A percentile compares a stretch with the other conserved stretches of the same genome.
Conservation (phyloP, 257 asterid genomes). For the Capsicum baccatum region DNA sequence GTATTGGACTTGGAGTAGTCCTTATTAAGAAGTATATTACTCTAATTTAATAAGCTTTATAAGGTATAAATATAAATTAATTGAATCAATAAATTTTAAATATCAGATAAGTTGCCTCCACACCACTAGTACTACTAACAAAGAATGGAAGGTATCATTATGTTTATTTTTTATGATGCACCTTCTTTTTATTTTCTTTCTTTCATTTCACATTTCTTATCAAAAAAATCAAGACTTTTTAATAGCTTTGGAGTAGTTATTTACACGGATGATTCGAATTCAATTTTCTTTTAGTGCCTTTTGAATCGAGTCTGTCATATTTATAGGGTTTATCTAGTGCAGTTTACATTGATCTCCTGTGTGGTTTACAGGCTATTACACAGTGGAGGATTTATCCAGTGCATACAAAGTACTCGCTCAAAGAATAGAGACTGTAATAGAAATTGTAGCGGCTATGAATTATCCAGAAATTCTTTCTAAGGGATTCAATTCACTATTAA, state of each 20-base stretch:
- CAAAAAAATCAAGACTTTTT: background rate
- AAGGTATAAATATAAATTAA: background rate
- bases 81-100: background rate
- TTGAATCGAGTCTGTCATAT: too few species aligned
- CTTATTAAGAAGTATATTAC: background rate
- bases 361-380: too few species aligned
- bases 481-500: constrained; percentile 7
- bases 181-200: background rate
- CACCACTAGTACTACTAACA: background rate
- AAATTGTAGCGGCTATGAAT: too few species aligned
- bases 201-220: background rate
- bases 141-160: constrained; percentile 15
- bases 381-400: too few species aligned
- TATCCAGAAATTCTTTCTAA: too few species aligned
- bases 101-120: background rate
- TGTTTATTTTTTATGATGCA: background rate
- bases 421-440: too few species aligned
- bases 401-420: too few species aligned
- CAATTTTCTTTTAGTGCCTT: too few species aligned
- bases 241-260: background rate
- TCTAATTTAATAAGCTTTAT: background rate
- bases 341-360: too few species aligned
- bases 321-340: too few species aligned
- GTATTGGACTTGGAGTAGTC: background rate
- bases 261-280: too few species aligned